Evolutionary conservation across 805 yeast species (phyloP).

Genomic region (Hanseniaspora clermontiae): DNA sequence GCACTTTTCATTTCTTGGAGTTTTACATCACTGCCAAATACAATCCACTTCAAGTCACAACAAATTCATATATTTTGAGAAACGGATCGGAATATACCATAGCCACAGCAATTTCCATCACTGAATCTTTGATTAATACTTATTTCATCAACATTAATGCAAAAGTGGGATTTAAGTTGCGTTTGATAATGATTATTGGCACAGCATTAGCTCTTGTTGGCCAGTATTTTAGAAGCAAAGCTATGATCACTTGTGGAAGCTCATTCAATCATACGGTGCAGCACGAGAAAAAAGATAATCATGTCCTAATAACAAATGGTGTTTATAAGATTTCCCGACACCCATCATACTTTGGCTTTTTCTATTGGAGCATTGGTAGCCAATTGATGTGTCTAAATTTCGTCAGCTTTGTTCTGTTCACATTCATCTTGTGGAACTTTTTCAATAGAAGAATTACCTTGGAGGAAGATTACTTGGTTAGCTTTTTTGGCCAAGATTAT

Average conservation of each 20-base stretch:
- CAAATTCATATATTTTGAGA: conserved; percentile 55
- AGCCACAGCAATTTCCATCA: conserved; percentile 45
- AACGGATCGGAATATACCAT: conserved; percentile 47
- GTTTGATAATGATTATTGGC: conserved; percentile 33
- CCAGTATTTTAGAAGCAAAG: conserved; percentile 53
- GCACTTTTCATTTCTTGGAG: conserved; percentile 70
- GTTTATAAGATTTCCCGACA: conserved; percentile 60
- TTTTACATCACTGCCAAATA: conserved; percentile 66
- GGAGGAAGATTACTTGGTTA: conserved; percentile 55
- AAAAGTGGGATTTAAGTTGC: conserved; percentile 19
- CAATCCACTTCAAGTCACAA: conserved; percentile 52
- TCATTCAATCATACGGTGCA: conserved; percentile 78
- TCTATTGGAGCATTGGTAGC: conserved; percentile 84
- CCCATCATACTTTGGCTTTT: conserved; percentile 86
- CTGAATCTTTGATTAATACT: conserved; percentile 38
- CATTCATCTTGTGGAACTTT: conserved; percentile 50
- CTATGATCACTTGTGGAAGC: conserved; percentile 79
- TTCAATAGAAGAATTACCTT: conserved; percentile 52
- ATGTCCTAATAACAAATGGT: conserved; percentile 60
- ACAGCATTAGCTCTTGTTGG: conserved; percentile 40
- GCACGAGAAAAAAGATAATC: conserved; percentile 38
- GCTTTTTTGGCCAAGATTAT: conserved; percentile 65
- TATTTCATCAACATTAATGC: conserved; percentile 30
- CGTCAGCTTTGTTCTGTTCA: conserved; percentile 42
- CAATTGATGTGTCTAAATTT: conserved; percentile 63